Conservation (phyloP, 305 asterid species). For the Plantago lanceolata region DNA sequence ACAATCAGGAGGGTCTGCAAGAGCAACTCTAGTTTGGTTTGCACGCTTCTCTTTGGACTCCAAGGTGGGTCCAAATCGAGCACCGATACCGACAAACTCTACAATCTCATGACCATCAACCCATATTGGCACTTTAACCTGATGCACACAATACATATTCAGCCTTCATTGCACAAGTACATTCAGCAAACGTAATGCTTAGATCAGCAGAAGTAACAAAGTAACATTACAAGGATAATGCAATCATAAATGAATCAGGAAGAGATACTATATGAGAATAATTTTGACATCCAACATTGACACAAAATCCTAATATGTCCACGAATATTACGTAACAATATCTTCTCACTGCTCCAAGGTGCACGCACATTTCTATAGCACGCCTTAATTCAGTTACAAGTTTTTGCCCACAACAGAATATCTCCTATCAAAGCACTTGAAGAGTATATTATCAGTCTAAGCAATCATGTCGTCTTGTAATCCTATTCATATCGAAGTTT, state of each 20-base stretch:
- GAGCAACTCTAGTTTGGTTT: constrained; percentile 60
- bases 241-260: constrained; percentile 6
- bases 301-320: not conserved
- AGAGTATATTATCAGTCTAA: not conserved
- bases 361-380: not conserved
- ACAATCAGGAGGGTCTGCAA: constrained; percentile 93
- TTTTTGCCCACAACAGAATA: too few species aligned
- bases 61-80: constrained; percentile 90
- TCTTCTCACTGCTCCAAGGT: not conserved
- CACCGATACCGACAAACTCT: constrained; percentile 95
- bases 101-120: constrained; percentile 60
- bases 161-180: constrained; percentile 4
- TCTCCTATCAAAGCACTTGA: not conserved
- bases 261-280: not conserved
- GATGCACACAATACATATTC: constrained; percentile 20
- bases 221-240: not conserved
- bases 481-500: constrained; percentile 4
- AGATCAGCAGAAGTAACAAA: constrained; percentile 7
- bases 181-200: not conserved
- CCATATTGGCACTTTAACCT: constrained; percentile 95
- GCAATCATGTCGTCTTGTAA: not conserved
- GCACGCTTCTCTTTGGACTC: constrained; percentile 97
- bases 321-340: constrained; percentile 1
- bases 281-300: constrained; percentile 5
- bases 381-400: not conserved